Base-by-base conservation (phyloP, 306 rosid species). In the Echinosophora koreensis region DNA sequence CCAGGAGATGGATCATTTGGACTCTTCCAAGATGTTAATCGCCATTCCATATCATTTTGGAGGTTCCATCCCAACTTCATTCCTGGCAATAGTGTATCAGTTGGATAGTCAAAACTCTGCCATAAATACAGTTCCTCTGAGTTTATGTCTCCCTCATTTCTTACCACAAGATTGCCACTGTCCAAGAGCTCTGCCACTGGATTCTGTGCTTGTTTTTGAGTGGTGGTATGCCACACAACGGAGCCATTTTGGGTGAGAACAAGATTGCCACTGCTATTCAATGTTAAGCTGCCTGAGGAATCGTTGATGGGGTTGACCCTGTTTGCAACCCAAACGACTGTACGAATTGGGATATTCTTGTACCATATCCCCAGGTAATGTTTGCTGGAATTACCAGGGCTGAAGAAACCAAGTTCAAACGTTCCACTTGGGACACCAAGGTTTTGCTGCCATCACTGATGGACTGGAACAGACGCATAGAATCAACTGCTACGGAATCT, bases 241-340 rank as follows among this genome's bases (percentile, higher is more conserved):
- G 73, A 3, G 55, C 7, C 22, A 5, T 46, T 67, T 5, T 47
- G 55, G 2, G 0, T 12, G 3, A 67, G 73, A 1, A 67, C 39
- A 22, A 67, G 73, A 11, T 5, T 28, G 11, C 56, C 73, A 0
- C 17, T 10, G 41, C 57, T 12, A 12, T 67, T 27, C 7, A 46
- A 0, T 6, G 17, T 27, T 47, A 67, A 46, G 0, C 27, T 11
- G 18, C 39, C 22, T 0, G n/a, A 9, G 6, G 73, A 42, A 59
- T 4, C 60, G 27, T 64, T 63, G 71, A 82, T 71, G 37, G 76
- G 57, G 32, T 12, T 55, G 18, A 0, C 59, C 8, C 79, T 35
- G 28, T 82, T 77, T 1, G 86, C 86, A 34, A 82, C 82, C 82
- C 86, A 77, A 65, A 81, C 73, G 39, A 81, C 60, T 2, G 12